phyloP scores from a whole-genome alignment of 495 filamentous ascomycete genomes.

The Xeromyces bisporus region DNA sequence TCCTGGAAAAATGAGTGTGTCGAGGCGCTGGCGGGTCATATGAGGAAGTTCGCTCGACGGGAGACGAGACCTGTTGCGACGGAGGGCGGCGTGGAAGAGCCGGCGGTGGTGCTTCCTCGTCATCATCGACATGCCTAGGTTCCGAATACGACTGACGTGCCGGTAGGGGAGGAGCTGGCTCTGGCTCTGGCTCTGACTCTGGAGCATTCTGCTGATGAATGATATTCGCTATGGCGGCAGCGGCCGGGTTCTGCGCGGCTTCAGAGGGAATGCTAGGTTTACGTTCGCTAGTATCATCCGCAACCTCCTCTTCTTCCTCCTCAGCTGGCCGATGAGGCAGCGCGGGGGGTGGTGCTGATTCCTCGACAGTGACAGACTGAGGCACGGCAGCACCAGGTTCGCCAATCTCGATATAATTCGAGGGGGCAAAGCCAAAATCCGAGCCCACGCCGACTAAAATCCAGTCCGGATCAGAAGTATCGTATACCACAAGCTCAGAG shows the following conservation, averaged over 20 bases:
- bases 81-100: conserved; percentile 52
- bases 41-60: conserved; percentile 35
- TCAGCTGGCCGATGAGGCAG: conserved; percentile 22
- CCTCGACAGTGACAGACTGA: conserved; percentile 10
- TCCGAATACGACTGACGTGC: conserved; percentile 27
- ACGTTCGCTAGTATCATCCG: conserved; percentile 12
- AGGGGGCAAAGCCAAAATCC: conserved; percentile 90
- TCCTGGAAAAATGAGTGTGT: conserved; percentile 9
- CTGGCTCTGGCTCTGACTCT: conserved; percentile 9
- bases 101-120: conserved; percentile 41
- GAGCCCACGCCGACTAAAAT: conserved; percentile 71
- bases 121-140: conserved; percentile 39
- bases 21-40: conserved; percentile 16
- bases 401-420: conserved; percentile 79
- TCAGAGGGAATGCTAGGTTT: conserved; percentile 14
- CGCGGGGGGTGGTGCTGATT: conserved; percentile 13
- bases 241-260: conserved; percentile 45
- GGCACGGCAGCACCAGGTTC: conserved; percentile 15
- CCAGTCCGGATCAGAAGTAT: conserved; percentile 90
- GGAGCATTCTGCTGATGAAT: conserved; percentile 43
- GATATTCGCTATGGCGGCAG: conserved; percentile 54
- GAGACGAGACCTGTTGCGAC: conserved; percentile 32
- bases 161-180: conserved; percentile 21
- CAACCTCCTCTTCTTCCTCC: conserved; percentile 3
- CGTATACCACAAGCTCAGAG: conserved; percentile 65